These are phyloP conservation scores for Vanilla planifolia DNA, from an alignment of 106 monocot genomes.

Conservation along the genomic window DNA sequence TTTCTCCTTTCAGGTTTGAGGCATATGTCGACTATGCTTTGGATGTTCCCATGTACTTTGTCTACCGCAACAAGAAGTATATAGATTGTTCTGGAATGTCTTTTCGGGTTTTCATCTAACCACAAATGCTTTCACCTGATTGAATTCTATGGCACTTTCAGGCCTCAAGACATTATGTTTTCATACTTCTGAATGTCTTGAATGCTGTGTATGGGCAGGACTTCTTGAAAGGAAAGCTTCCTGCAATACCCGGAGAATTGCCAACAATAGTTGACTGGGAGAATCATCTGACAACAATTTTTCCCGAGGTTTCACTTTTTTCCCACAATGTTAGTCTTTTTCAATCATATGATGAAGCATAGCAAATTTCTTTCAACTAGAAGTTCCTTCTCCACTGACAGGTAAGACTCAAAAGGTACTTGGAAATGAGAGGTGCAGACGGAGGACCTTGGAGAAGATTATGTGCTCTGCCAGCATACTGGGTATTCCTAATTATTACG, in stretches of 20 bases:
- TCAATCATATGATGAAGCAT: neutral
- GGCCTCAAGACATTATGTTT: too few relatives aligned
- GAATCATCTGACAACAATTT: conserved; percentile 96
- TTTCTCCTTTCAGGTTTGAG: conserved; percentile 64
- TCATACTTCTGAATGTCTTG: too few relatives aligned
- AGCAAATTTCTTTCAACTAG: neutral
- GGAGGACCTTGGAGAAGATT: conserved; percentile 98
- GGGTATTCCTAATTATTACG: conserved; percentile 38
- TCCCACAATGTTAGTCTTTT: neutral
- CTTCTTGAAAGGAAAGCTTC: conserved; percentile 85
- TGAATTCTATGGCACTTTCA: too few relatives aligned
- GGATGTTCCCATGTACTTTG: conserved; percentile 98
- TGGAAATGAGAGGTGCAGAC: conserved; percentile 99
- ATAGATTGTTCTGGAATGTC: conserved; percentile 94
- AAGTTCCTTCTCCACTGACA: conserved; percentile 15
- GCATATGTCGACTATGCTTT: conserved; percentile 95
- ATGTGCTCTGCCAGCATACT: conserved; percentile 97
- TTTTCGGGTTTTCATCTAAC: conserved; percentile 69
- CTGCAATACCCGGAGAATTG: conserved; percentile 70
- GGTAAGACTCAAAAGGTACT: conserved; percentile 93
- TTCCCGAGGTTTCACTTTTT: conserved; percentile 67
- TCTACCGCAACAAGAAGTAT: conserved; percentile 90
- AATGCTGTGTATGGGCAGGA: conserved; percentile 42
- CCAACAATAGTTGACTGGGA: conserved; percentile 98
- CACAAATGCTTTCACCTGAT: conserved; percentile 2